Evolutionary conservation across 768 basidiomycete genomes (phyloP).

Genomic region (Strobilomyces dryophilus): DNA sequence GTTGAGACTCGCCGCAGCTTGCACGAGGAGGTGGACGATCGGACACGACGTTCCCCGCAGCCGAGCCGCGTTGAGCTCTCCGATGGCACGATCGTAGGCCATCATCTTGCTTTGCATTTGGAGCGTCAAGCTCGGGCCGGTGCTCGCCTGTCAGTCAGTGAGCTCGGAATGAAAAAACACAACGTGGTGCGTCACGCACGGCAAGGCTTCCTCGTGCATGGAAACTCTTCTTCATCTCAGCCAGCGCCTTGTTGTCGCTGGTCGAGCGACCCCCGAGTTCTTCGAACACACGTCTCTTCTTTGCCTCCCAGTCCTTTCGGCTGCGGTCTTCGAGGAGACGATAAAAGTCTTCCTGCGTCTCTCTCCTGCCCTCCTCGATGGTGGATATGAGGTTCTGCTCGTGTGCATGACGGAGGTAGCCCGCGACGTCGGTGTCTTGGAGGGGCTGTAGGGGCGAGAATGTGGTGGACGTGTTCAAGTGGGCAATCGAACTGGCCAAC

Average conservation of each 20-base stretch:
- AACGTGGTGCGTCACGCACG: conserved; percentile 34
- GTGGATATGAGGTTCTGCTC: conserved; percentile 94
- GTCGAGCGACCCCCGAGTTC: conserved; percentile 72
- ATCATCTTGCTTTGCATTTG: conserved; percentile 96
- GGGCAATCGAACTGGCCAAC: conserved; percentile 76
- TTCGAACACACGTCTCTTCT: conserved; percentile 86
- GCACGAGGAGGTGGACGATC: conserved; percentile 65
- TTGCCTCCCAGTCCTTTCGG: conserved; percentile 82
- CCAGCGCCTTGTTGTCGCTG: conserved; percentile 50
- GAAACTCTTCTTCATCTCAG: conserved; percentile 60
- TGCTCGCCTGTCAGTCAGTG: conserved; percentile 32
- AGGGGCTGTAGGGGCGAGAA: conserved; percentile 89
- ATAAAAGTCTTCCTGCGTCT: conserved; percentile 85
- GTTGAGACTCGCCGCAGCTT: conserved; percentile 58
- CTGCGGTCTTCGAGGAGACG: conserved; percentile 71
- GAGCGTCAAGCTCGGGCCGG: conserved; percentile 54
- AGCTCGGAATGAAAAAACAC: conserved; percentile 3
- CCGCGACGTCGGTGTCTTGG: conserved; percentile 91
- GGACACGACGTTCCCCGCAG: conserved; percentile 71
- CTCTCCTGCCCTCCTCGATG: conserved; percentile 83
- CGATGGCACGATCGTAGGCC: conserved; percentile 83
- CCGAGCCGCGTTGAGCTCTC: conserved; percentile 72
- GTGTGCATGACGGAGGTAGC: conserved; percentile 92
- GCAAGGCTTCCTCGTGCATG: conserved; percentile 53
- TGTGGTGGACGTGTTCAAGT: conserved; percentile 75